Evolutionary conservation across 805 yeast species (phyloP), one percentile per base, ranked within the genome.

Genomic region (Cyberlindnera sargentensis): DNA sequence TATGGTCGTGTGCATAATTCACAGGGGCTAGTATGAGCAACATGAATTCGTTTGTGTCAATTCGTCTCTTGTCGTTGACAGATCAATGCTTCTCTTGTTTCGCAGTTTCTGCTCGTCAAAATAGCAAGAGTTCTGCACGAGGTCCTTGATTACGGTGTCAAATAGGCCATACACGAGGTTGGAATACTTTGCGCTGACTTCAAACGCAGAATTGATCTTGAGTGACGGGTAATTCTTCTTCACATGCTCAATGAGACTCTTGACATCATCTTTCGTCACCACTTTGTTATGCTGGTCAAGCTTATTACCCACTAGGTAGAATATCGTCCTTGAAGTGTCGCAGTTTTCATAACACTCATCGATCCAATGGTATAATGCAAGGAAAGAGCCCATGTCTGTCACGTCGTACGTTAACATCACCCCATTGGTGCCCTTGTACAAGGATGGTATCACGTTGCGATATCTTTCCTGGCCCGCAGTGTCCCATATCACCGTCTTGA

Each of bases 401-500:
- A 71, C 67, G 50, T 72, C 77, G 55, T 70, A 72, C 1, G 68
- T 64, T 25, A 72, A 46, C 10, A 72, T 50, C 8, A 72, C 62
- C 4, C 75, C 76, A 42, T 72, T 66, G 6, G 75, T 67, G n/a
- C 70, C 71, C 52, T 69, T 66, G 51, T 71, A 72, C 27, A 72
- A 44, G 3, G 70, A 62, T 6, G 75, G 73, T 34, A 70, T 66
- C 5, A 71, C 70, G 37, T 72, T 70, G 47, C 72, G 60, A 46
- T 68, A 72, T 40, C 75, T 58, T 50, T 72, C 76, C 55, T 72
- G 76, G 4, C 77, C 77, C 4, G 77, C 77, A 10, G 76, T 71
- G 49, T 71, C 76, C 76, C 76, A 72, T 42, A 72, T 51, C 7
- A 66, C 67, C 10, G 71, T 64, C 49, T 71, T 71, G 57, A 70